These are phyloP conservation scores for Cordyceps fumosorosea DNA, from an alignment of 2,329 filamentous ascomycete species.

Conservation along the genomic window DNA sequence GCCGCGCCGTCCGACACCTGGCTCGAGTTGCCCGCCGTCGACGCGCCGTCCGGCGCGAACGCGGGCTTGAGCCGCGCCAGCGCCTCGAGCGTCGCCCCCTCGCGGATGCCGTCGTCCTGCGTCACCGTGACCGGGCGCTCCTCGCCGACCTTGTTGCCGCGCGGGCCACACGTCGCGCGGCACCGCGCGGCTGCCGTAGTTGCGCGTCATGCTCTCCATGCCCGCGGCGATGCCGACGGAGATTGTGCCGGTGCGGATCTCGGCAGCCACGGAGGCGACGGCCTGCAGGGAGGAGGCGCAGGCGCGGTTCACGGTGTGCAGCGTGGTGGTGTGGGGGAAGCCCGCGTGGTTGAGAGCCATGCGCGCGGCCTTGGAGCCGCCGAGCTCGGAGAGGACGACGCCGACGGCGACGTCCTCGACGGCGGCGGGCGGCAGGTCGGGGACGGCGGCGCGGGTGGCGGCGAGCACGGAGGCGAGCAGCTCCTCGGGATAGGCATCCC, in stretches of 20 bases:
- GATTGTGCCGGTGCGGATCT: conserved; percentile 69
- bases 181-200: conserved; percentile 81
- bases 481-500: conserved; percentile 87
- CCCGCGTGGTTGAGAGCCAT: conserved; percentile 87
- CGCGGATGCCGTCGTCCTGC: conserved; percentile 77
- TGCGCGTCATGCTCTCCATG: conserved; percentile 94
- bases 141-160: conserved; percentile 47
- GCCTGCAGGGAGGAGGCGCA: conserved; percentile 74
- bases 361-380: conserved; percentile 81
- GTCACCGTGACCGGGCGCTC: conserved; percentile 59
- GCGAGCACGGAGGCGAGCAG: conserved; percentile 62
- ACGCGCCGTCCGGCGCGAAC: conserved; percentile 66
- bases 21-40: conserved; percentile 78
- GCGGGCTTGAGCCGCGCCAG: conserved; percentile 78
- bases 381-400: conserved; percentile 84
- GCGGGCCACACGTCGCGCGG: conserved; percentile 74
- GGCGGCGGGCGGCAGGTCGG: conserved; percentile 57
- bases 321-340: conserved; percentile 62
- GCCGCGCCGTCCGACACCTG: conserved; percentile 88
- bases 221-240: conserved; percentile 74
- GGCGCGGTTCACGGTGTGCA: conserved; percentile 85
- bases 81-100: conserved; percentile 59
- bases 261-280: conserved; percentile 65
- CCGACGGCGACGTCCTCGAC: conserved; percentile 75
- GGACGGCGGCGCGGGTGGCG: conserved; percentile 49